These are phyloP conservation scores for Misopates orontium DNA, from an alignment of 257 asterid genomes.

Conservation along the genomic window DNA sequence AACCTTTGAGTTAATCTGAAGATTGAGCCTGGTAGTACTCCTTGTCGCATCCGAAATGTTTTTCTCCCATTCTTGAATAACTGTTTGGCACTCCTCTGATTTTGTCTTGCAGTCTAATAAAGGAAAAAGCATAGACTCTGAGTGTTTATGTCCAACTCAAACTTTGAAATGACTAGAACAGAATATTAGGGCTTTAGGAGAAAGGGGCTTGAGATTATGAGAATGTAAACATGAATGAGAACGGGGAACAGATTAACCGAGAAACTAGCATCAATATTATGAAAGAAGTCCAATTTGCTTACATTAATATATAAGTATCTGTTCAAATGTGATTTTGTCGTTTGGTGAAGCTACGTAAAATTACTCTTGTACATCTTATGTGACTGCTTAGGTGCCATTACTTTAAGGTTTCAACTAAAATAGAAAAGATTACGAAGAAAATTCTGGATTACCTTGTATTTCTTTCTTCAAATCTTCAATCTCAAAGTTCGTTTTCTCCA, in stretches of 20 bases:
- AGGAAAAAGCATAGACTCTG: conserved; percentile 4
- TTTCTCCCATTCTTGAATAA: conserved; percentile 80
- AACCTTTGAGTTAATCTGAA: conserved; percentile 92
- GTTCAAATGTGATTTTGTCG: conserved; percentile 18
- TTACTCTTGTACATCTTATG: conserved; percentile 10
- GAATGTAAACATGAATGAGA: conserved; percentile 23
- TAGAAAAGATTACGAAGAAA: neutral
- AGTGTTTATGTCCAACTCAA: conserved; percentile 16
- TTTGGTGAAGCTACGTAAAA: conserved; percentile 11
- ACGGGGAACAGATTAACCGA: conserved; percentile 3
- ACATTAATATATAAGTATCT: neutral
- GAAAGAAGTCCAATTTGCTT: conserved; percentile 20
- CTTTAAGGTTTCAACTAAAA: neutral
- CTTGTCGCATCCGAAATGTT: conserved; percentile 89
- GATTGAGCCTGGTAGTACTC: conserved; percentile 78
- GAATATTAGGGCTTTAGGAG: conserved; percentile 2
- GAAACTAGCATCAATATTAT: conserved; percentile 20
- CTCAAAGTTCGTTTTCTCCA: conserved; percentile 59
- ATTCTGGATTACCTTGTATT: conserved; percentile 54
- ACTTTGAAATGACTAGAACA: conserved; percentile 5
- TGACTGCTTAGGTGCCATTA: conserved; percentile 14
- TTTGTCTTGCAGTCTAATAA: conserved; percentile 70
- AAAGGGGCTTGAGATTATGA: conserved; percentile 10
- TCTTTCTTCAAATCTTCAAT: conserved; percentile 60
- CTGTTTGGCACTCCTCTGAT: conserved; percentile 82